Conservation (phyloP, 306 rosid genomes). For the Canavalia ensiformis region DNA sequence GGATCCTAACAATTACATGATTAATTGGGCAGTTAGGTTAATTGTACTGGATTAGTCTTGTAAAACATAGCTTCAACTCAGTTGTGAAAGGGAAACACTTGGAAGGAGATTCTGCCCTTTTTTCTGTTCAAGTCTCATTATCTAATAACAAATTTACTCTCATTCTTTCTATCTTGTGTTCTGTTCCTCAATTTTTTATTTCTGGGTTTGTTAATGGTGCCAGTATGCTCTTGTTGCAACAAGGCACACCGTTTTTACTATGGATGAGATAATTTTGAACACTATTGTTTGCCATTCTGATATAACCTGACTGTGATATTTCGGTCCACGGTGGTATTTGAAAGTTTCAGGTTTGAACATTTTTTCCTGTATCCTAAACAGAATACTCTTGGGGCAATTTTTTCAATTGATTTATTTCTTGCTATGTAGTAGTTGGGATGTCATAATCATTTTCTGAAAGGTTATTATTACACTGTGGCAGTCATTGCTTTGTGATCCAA, state of each 20-base stretch:
- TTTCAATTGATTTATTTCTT: neutral
- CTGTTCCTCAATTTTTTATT: neutral
- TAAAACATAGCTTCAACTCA: neutral
- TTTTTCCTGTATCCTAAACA: neutral
- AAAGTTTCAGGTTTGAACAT: neutral
- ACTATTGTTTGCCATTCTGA: neutral
- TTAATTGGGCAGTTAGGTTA: neutral
- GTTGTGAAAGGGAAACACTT: neutral
- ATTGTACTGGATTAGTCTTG: neutral
- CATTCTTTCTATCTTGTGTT: neutral
- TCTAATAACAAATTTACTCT: neutral
- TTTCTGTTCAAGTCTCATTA: neutral
- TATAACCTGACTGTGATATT: neutral
- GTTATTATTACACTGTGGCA: slow-evolving; percentile 52
- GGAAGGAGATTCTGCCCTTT: neutral
- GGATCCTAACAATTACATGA: neutral
- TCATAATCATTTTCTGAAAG: neutral
- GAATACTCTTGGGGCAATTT: neutral
- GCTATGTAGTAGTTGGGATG: slow-evolving; percentile 18
- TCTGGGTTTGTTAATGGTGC: slow-evolving; percentile 2
- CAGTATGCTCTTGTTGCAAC: slow-evolving; percentile 18
- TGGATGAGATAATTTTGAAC: slow-evolving; percentile 2
- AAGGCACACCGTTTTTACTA: neutral
- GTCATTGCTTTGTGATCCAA: slow-evolving; percentile 94
- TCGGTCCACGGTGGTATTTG: neutral